Evolutionary conservation across 2,329 filamentous ascomycete genomes (phyloP).

Genomic region (Seiridium cupressi): DNA sequence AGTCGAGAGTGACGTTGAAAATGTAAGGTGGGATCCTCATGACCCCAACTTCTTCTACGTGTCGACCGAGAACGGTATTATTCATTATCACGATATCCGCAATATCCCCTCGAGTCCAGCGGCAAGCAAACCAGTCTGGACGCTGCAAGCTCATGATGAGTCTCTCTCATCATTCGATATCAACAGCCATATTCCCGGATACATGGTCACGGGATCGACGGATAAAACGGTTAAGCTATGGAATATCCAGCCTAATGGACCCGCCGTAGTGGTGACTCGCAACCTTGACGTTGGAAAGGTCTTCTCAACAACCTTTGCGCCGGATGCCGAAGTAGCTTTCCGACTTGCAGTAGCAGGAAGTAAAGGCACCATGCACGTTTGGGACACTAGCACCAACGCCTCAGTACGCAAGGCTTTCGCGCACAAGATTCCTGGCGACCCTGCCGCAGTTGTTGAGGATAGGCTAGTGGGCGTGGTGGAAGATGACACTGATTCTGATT

Average conservation of each 20-base stretch:
- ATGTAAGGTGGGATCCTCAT: constrained; percentile 89
- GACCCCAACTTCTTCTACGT: constrained; percentile 93
- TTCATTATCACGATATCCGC: constrained; percentile 89
- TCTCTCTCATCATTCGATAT: constrained; percentile 90
- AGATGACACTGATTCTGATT: constrained; percentile 55
- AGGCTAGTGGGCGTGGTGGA: constrained; percentile 72
- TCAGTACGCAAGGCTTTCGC: constrained; percentile 85
- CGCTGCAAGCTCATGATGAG: constrained; percentile 91
- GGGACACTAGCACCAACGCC: constrained; percentile 93
- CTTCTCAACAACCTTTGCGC: constrained; percentile 87
- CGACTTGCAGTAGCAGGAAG: constrained; percentile 90
- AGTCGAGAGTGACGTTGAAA: constrained; percentile 94
- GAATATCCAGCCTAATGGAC: constrained; percentile 80
- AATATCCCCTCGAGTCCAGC: constrained; percentile 71
- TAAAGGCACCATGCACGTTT: constrained; percentile 88
- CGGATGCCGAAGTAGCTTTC: constrained; percentile 88
- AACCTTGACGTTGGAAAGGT: constrained; percentile 94
- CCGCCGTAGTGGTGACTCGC: constrained; percentile 85
- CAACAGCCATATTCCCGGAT: constrained; percentile 86
- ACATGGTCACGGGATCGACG: constrained; percentile 87
- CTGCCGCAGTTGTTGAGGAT: constrained; percentile 67
- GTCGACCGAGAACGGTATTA: constrained; percentile 85
- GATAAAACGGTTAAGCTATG: constrained; percentile 97
- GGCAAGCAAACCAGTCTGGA: constrained; percentile 85
- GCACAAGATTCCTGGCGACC: constrained; percentile 56